Conservation (phyloP, 2,329 filamentous ascomycete species). For the Fonsecaea multimorphosa region DNA sequence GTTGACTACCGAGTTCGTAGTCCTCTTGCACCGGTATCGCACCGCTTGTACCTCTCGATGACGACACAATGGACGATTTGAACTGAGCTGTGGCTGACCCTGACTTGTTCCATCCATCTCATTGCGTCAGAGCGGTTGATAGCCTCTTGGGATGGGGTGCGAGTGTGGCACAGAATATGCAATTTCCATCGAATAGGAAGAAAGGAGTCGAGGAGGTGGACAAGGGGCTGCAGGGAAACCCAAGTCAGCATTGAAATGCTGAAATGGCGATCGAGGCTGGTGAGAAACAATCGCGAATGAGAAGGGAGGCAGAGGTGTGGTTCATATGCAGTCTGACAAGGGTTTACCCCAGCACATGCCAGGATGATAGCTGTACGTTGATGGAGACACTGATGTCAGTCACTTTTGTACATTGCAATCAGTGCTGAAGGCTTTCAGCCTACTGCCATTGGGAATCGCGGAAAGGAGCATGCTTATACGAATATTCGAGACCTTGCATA, state of each 20-base stretch:
- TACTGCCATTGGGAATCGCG: background rate
- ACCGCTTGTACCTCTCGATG: background rate
- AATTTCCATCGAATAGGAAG: background rate
- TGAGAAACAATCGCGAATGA: background rate
- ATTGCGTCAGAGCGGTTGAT: conserved; percentile 3
- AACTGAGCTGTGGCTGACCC: conserved; percentile 3
- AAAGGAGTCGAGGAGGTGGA: background rate
- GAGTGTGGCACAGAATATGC: conserved; percentile 1
- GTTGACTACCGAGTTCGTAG: background rate
- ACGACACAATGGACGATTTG: background rate
- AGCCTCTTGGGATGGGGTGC: background rate
- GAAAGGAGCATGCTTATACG: background rate
- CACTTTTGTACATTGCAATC: background rate
- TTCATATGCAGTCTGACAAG: background rate
- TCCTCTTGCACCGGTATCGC: background rate
- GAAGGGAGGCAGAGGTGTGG: background rate
- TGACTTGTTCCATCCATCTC: background rate
- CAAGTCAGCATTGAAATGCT: conserved; percentile 4
- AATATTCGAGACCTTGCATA: background rate
- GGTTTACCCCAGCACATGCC: background rate
- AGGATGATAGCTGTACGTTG: background rate
- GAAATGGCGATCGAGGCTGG: conserved; percentile 3
- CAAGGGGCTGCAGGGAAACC: background rate
- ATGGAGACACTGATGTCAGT: conserved; percentile 7
- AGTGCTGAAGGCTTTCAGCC: background rate